These are phyloP conservation scores for Scedosporium dehoogii DNA, from an alignment of 2,329 filamentous ascomycete species.

Conservation along the genomic window DNA sequence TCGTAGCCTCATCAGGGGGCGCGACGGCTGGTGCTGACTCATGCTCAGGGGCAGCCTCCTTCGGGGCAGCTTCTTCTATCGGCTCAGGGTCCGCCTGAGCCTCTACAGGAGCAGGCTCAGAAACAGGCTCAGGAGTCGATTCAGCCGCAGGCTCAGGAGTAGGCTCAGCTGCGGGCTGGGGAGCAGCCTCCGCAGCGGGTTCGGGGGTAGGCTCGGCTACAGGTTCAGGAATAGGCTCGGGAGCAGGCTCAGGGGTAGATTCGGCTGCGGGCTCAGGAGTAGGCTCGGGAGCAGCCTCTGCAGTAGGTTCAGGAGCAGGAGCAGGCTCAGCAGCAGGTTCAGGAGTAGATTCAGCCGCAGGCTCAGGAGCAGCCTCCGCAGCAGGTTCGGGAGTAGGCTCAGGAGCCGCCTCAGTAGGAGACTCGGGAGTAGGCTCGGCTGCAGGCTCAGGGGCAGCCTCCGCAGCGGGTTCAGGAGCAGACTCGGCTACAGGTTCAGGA, in stretches of 20 bases:
- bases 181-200: neutral
- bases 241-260: neutral
- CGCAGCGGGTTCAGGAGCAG: neutral
- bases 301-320: neutral
- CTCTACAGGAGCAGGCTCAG: neutral
- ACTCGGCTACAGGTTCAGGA: conserved; percentile 1
- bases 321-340: neutral
- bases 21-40: neutral
- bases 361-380: neutral
- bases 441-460: neutral
- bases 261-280: neutral
- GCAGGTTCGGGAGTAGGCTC: neutral
- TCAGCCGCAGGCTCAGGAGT: neutral
- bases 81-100: neutral
- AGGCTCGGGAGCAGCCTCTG: neutral
- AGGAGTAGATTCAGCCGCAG: neutral
- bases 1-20: neutral
- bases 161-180: too few relatives aligned
- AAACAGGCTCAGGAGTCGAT: neutral
- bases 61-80: neutral
- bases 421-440: neutral
- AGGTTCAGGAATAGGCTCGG: neutral
- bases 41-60: neutral
- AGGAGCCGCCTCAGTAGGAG: neutral
- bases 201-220: neutral